Evolutionary conservation across 2,329 filamentous ascomycete species (phyloP).

Genomic region (Calonectria pseudoreteaudii): DNA sequence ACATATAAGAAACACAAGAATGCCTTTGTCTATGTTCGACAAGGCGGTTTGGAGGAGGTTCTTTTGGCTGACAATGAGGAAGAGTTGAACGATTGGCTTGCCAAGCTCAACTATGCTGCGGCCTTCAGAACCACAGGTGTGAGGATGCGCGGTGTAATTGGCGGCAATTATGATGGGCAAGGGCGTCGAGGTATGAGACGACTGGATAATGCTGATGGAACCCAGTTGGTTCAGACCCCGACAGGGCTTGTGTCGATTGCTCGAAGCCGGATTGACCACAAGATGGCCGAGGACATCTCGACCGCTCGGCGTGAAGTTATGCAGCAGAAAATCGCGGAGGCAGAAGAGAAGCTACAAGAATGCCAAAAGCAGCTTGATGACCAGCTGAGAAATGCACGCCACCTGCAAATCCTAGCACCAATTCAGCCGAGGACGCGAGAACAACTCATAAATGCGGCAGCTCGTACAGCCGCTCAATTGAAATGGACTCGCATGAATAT

Average conservation of each 20-base stretch:
- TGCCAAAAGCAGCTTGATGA: slow-evolving; percentile 83
- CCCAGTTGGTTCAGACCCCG: slow-evolving; percentile 74
- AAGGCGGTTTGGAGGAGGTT: slow-evolving; percentile 88
- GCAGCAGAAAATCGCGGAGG: slow-evolving; percentile 83
- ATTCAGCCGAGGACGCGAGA: slow-evolving; percentile 93
- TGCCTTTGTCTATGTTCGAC: slow-evolving; percentile 90
- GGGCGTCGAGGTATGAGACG: slow-evolving; percentile 77
- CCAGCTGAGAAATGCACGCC: slow-evolving; percentile 88
- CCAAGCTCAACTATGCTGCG: slow-evolving; percentile 95
- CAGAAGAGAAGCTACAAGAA: slow-evolving; percentile 80
- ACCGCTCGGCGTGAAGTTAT: slow-evolving; percentile 86
- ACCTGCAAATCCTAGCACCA: slow-evolving; percentile 88
- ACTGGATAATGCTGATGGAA: slow-evolving; percentile 72
- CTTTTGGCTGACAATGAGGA: slow-evolving; percentile 90
- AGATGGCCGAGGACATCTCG: slow-evolving; percentile 89
- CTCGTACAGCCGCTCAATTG: slow-evolving; percentile 85
- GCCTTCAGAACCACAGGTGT: slow-evolving; percentile 94
- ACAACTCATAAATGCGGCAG: slow-evolving; percentile 85
- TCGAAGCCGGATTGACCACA: slow-evolving; percentile 79
- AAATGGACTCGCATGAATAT: slow-evolving; percentile 97
- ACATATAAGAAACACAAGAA: slow-evolving; percentile 96
- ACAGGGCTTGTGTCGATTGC: slow-evolving; percentile 80
- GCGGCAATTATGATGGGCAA: slow-evolving; percentile 87
- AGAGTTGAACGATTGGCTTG: slow-evolving; percentile 97
- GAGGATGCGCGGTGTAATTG: slow-evolving; percentile 87